Evolutionary conservation across 1,284 basidiomycete species (phyloP).

Genomic region (Boletus semigastroideus): DNA sequence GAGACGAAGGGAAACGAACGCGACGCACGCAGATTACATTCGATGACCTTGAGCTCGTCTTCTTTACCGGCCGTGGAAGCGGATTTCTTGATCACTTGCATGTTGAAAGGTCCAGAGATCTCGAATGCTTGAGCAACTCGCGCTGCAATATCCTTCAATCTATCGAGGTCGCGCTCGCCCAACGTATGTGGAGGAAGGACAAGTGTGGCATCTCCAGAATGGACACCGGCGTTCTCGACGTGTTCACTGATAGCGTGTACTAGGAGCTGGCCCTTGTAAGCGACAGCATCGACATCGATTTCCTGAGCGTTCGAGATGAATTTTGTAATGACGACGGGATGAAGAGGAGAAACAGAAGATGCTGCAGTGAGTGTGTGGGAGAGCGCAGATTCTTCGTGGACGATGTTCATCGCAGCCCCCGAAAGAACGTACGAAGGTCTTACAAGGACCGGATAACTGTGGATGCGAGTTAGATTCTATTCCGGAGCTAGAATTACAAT

Average conservation of each 20-base stretch:
- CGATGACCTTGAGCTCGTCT: conserved; percentile 92
- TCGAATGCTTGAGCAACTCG: conserved; percentile 95
- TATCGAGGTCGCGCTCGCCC: conserved; percentile 71
- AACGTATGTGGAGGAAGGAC: conserved; percentile 97
- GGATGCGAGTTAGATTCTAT: conserved; percentile 15
- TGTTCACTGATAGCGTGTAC: conserved; percentile 98
- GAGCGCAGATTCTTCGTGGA: conserved; percentile 87
- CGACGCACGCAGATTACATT: conserved; percentile 97
- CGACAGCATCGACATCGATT: conserved; percentile 98
- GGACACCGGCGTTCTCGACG: conserved; percentile 98
- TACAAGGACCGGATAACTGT: conserved; percentile 91
- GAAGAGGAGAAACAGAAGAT: conserved; percentile 92
- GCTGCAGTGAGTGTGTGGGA: conserved; percentile 94
- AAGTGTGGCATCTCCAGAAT: conserved; percentile 97
- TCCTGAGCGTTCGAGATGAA: conserved; percentile 99
- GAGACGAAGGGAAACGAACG: conserved; percentile 99
- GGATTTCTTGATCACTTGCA: conserved; percentile 96
- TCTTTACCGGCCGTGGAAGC: conserved; percentile 53
- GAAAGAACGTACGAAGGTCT: conserved; percentile 98
- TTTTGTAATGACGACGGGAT: conserved; percentile 98
- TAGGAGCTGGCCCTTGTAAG: conserved; percentile 91
- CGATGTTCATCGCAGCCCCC: conserved; percentile 99
- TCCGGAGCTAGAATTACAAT: background rate
- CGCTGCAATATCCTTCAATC: conserved; percentile 90
- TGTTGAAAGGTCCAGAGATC: conserved; percentile 98